Percentiles rank a stretch among this genome's conserved stretches.
phyloP scores from a whole-genome alignment of 148 eudicot genomes.

The Arbutus unedo region DNA sequence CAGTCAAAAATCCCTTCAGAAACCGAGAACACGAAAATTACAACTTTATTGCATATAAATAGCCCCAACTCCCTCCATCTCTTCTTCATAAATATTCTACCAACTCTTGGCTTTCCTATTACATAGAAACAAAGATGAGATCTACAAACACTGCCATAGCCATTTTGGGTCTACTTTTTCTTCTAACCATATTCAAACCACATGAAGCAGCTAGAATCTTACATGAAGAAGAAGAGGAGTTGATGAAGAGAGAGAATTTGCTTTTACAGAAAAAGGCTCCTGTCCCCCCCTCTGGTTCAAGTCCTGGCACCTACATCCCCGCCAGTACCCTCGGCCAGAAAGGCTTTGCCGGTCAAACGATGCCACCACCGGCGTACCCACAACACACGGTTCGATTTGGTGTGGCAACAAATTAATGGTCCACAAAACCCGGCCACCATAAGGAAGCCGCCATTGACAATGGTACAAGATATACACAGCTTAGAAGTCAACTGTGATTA shows the following conservation, averaged over 20 bases:
- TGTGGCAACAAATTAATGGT: background rate
- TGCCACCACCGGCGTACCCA: background rate
- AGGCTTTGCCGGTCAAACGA: constrained; percentile 9
- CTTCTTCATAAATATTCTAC: background rate
- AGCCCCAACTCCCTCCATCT: background rate
- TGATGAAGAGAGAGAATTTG: background rate
- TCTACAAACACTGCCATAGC: background rate
- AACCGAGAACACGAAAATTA: too few species aligned
- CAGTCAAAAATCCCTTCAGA: too few species aligned
- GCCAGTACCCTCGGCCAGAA: constrained; percentile 5
- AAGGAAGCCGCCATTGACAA: background rate
- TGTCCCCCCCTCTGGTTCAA: background rate
- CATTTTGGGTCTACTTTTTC: constrained; percentile 10
- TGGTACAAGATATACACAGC: background rate
- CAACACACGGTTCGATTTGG: constrained; percentile 8
- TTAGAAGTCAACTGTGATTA: background rate
- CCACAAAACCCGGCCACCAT: background rate
- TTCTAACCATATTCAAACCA: constrained; percentile 12
- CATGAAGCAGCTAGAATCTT: constrained; percentile 13
- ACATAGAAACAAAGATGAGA: background rate
- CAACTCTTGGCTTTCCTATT: background rate
- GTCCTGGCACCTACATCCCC: background rate
- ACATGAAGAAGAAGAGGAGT: background rate
- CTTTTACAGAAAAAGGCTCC: background rate
- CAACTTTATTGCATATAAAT: background rate